Base-by-base conservation (phyloP, 2,329 filamentous ascomycete species). In the Neopestalotiopsis rosae region DNA sequence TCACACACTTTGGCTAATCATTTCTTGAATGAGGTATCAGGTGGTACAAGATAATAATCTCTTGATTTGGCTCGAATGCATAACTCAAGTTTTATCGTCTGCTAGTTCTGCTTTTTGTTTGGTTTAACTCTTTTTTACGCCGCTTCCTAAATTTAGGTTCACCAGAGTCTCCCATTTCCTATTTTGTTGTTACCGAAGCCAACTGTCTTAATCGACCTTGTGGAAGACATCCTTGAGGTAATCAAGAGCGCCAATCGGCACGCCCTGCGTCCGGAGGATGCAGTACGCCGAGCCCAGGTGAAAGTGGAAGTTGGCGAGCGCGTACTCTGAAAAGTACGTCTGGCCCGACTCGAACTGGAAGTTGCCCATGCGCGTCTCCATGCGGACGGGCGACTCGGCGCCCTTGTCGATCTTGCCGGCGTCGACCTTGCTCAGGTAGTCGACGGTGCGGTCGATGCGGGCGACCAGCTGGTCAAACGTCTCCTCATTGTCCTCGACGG, bases 271-370 rank as follows among this genome's bases (percentile, higher is more conserved):
- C 66, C 87, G 78, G 72, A 89, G 72, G 61, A 90, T 83, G 5
- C 76, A 81, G 76, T 89, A 89, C 17, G 84, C 83, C 17, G 81
- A 86, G 2, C 78, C 81, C n/a, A 84, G 71, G 71, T 89, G 88
- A 74, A 89, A 90, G 77, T 82, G 88, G 73, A 89, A 84, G 72
- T 89, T 88, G 1, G 87, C 85, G 58, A 88, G 72, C 5, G 78
- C 82, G 75, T 80, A 85, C 1, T 75, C 73, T 38, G 76, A 71
- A 28, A 86, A 71, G 72, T 87, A 88, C 17, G 40, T 24, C 65
- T 71, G 67, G 28, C 65, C 69, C 28, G 64, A 68, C 32, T 67
- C 61, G 13, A 71, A 73, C 52, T 65, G 7, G 57, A 71, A 72
- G 52, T 65, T 69, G 38, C 74, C 71, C 10, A 67, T 67, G 7